Conservation (phyloP, 768 basidiomycete species). For the Pulveroboletus sp. region DNA sequence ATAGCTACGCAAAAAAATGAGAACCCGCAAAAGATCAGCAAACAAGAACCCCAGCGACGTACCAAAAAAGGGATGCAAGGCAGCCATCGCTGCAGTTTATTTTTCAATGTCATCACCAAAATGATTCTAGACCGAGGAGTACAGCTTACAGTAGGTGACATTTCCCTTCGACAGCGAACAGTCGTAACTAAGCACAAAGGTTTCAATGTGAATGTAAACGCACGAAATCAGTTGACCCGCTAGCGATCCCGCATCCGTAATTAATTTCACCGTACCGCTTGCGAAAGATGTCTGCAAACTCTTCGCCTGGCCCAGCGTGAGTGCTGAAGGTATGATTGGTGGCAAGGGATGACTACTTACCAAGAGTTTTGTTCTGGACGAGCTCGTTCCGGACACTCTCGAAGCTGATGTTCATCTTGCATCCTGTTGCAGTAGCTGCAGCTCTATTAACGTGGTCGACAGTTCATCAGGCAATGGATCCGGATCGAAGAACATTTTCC, state of each 20-base stretch:
- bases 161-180: conserved; percentile 34
- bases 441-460: conserved; percentile 41
- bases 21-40: too few species aligned
- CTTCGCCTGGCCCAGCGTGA: conserved; percentile 43
- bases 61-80: conserved; percentile 66
- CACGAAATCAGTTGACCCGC: conserved; percentile 83
- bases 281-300: conserved; percentile 57
- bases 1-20: conserved; percentile 46
- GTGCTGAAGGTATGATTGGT: neutral
- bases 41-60: neutral
- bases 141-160: conserved; percentile 59
- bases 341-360: too few species aligned
- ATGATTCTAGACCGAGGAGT: neutral
- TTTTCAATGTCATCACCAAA: neutral
- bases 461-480: too few species aligned
- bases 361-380: too few species aligned
- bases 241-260: conserved; percentile 61
- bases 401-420: conserved; percentile 44
- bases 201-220: conserved; percentile 25
- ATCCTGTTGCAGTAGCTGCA: conserved; percentile 65
- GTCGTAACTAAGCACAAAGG: neutral
- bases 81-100: conserved; percentile 47
- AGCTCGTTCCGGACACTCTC: conserved; percentile 42
- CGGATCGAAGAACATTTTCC: neutral
- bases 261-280: conserved; percentile 61